phyloP scores from a whole-genome alignment of 1,284 basidiomycete genomes.

The Pholiota adiposa region DNA sequence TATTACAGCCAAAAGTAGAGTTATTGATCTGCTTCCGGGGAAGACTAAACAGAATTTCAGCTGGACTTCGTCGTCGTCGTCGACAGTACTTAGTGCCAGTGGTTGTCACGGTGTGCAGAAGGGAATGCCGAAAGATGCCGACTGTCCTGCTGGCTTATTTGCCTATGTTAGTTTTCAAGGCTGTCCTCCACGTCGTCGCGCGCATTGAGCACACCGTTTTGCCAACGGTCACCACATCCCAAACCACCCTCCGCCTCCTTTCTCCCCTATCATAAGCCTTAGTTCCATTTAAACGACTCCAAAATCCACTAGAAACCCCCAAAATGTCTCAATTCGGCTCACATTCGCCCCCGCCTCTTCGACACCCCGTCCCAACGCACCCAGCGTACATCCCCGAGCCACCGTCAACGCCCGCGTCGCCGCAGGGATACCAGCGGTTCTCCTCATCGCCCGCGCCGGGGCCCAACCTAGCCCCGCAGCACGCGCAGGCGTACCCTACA shows the following conservation, averaged over 20 bases:
- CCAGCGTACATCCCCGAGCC: constrained; percentile 90
- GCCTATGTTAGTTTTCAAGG: constrained; percentile 13
- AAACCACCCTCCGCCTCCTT: background rate
- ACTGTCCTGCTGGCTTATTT: too few relatives aligned
- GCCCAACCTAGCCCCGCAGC: constrained; percentile 29
- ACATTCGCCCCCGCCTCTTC: constrained; percentile 78
- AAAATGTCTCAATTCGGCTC: constrained; percentile 37
- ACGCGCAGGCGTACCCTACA: constrained; percentile 30
- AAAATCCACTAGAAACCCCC: background rate
- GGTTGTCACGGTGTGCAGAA: too few relatives aligned
- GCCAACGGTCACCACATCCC: background rate
- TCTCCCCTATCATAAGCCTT: background rate
- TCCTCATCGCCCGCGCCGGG: constrained; percentile 58
- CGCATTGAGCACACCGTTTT: background rate
- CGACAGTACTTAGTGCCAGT: too few relatives aligned
- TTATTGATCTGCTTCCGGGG: too few relatives aligned
- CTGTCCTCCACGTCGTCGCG: constrained; percentile 17
- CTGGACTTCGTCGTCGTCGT: too few relatives aligned
- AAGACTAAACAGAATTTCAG: too few relatives aligned
- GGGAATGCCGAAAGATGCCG: too few relatives aligned
- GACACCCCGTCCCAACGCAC: constrained; percentile 90
- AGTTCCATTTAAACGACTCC: background rate
- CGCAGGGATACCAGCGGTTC: constrained; percentile 78
- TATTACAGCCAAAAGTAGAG: too few relatives aligned
- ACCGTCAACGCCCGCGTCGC: constrained; percentile 77